Evolutionary conservation across 495 filamentous ascomycete species (phyloP).

Genomic region (Penicillium paradoxum): DNA sequence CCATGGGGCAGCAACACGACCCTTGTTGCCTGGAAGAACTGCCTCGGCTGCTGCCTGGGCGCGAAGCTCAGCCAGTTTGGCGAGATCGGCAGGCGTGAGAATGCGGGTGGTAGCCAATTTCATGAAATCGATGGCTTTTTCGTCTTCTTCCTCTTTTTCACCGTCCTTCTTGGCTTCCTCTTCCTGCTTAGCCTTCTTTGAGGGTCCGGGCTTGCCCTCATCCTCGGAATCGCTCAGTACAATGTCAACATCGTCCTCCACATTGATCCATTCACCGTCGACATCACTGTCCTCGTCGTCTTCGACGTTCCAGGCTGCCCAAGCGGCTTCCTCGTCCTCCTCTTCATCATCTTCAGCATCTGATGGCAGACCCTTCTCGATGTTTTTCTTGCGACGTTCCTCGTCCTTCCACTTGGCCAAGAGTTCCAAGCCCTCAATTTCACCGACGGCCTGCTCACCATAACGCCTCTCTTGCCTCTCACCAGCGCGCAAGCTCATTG

Average conservation of each 20-base stretch:
- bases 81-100: slow-evolving; percentile 85
- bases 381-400: slow-evolving; percentile 65
- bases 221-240: slow-evolving; percentile 69
- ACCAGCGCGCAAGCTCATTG: slow-evolving; percentile 70
- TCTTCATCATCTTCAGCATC: slow-evolving; percentile 53
- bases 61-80: slow-evolving; percentile 85
- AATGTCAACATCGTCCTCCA: slow-evolving; percentile 78
- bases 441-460: slow-evolving; percentile 70
- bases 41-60: slow-evolving; percentile 65
- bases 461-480: slow-evolving; percentile 67
- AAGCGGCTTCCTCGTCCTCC: slow-evolving; percentile 62
- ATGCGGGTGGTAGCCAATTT: slow-evolving; percentile 81
- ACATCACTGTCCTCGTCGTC: slow-evolving; percentile 68
- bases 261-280: slow-evolving; percentile 88
- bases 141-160: slow-evolving; percentile 19
- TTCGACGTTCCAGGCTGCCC: slow-evolving; percentile 81
- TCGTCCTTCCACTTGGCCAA: slow-evolving; percentile 92
- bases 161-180: slow-evolving; percentile 17
- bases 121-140: slow-evolving; percentile 43
- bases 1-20: slow-evolving; percentile 35
- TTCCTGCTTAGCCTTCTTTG: slow-evolving; percentile 53
- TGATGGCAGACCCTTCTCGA: slow-evolving; percentile 58
- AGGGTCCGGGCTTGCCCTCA: slow-evolving; percentile 52
- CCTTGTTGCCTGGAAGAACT: slow-evolving; percentile 42
- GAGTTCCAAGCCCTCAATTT: slow-evolving; percentile 89